phyloP scores from a whole-genome alignment of 2,329 filamentous ascomycete genomes.

The Ophiosphaerella narmari region DNA sequence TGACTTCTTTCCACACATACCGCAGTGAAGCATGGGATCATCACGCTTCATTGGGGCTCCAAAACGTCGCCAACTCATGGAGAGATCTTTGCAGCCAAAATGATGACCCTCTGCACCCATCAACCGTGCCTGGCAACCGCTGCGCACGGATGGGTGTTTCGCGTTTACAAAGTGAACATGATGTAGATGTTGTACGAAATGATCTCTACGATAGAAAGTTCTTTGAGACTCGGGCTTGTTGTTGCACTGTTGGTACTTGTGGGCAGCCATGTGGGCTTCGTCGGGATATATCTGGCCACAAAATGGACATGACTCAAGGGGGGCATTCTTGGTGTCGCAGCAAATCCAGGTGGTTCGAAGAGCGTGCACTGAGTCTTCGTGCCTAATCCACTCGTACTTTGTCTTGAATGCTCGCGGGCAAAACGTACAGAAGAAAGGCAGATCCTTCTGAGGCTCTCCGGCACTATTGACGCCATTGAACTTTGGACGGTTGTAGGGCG shows the following conservation, averaged over 20 bases:
- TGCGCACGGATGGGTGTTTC: conserved; percentile 39
- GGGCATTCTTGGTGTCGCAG: conserved; percentile 32
- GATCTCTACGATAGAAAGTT: conserved; percentile 44
- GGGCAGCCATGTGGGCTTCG: conserved; percentile 39
- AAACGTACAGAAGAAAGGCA: conserved; percentile 45
- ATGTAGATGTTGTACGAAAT: conserved; percentile 38
- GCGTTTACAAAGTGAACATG: conserved; percentile 41
- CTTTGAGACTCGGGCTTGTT: conserved; percentile 42
- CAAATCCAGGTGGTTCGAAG: conserved; percentile 47
- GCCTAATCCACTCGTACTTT: conserved; percentile 46
- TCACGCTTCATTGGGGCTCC: conserved; percentile 41
- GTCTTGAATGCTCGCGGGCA: conserved; percentile 44
- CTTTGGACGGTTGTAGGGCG: conserved; percentile 33
- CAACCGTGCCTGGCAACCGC: conserved; percentile 40
- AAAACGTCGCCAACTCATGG: conserved; percentile 41
- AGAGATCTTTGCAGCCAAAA: conserved; percentile 44
- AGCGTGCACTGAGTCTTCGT: conserved; percentile 45
- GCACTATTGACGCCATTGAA: conserved; percentile 37
- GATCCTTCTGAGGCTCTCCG: conserved; percentile 34
- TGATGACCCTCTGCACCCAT: conserved; percentile 34
- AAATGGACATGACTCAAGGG: conserved; percentile 37
- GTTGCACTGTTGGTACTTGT: conserved; percentile 43
- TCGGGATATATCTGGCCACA: conserved; percentile 39
- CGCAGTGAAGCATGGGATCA: conserved; percentile 44
- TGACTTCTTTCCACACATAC: conserved; percentile 40